A percentile compares a stretch with the other conserved stretches of the same genome.
Conservation (phyloP, 768 basidiomycete species). For the Lentinula boryana region DNA sequence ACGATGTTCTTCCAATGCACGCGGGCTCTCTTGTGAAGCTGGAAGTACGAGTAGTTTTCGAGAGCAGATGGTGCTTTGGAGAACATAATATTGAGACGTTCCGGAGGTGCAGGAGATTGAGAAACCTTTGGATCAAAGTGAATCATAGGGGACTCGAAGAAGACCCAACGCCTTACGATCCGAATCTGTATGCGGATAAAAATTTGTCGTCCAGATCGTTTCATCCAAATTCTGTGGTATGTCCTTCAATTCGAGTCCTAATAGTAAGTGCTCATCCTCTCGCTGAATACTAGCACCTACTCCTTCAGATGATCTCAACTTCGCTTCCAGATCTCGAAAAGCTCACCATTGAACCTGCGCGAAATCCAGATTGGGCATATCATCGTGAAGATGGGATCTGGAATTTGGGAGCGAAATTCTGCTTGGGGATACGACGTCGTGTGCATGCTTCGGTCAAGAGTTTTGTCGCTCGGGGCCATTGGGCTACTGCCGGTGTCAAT, state of each 20-base stretch:
- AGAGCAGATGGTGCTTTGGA: constrained; percentile 4
- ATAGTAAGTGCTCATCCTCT: too few species aligned
- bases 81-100: neutral
- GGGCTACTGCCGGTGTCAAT: neutral
- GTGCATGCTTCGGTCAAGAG: neutral
- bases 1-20: neutral
- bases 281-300: neutral
- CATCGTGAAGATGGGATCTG: neutral
- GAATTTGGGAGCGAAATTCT: neutral
- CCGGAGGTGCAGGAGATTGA: neutral
- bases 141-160: neutral
- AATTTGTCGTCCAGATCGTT: neutral
- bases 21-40: neutral
- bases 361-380: neutral
- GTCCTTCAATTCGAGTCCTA: neutral
- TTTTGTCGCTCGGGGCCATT: neutral
- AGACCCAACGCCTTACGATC: neutral
- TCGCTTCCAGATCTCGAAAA: neutral
- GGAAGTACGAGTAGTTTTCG: neutral
- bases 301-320: neutral
- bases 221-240: neutral
- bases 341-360: neutral
- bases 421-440: neutral
- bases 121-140: neutral
- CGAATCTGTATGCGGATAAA: neutral